Percentiles rank a stretch among this genome's conserved stretches.
Evolutionary conservation across 306 rosid genomes (phyloP).

Genomic region (Urtica urens): DNA sequence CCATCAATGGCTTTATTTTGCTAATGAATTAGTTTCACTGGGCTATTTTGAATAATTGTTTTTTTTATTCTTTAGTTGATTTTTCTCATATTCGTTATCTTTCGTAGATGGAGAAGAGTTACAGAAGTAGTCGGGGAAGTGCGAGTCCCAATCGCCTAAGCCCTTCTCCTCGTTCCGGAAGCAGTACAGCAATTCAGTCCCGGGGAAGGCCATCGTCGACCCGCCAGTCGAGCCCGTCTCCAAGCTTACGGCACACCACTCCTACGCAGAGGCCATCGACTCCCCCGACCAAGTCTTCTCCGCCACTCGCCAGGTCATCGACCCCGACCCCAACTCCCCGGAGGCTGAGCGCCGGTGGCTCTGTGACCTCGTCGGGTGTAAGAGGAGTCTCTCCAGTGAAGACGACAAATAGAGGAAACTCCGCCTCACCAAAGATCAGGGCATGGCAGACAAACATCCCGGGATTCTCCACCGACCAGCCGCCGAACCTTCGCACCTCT

Average conservation of each 20-base stretch:
- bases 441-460: slow-evolving; percentile 86
- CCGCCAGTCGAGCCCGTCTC: slow-evolving; percentile 64
- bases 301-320: slow-evolving; percentile 53
- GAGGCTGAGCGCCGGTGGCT: slow-evolving; percentile 51
- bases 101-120: slow-evolving; percentile 74
- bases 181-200: slow-evolving; percentile 41
- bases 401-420: slow-evolving; percentile 54
- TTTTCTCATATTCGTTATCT: slow-evolving; percentile 2
- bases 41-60: too few species aligned
- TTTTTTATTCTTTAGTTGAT: slow-evolving; percentile 13
- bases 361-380: slow-evolving; percentile 33
- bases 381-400: slow-evolving; percentile 69
- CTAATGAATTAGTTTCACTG: too few species aligned
- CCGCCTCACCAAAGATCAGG: slow-evolving; percentile 77
- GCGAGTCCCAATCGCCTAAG: slow-evolving; percentile 78
- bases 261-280: slow-evolving; percentile 59
- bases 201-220: slow-evolving; percentile 55
- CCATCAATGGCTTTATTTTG: too few species aligned
- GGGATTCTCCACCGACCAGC: slow-evolving; percentile 73
- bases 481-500: slow-evolving; percentile 82
- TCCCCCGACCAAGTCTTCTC: slow-evolving; percentile 59
- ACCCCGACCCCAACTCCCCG: slow-evolving; percentile 52
- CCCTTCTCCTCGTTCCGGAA: slow-evolving; percentile 67
- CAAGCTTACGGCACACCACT: slow-evolving; percentile 35
- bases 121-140: slow-evolving; percentile 77